Evolutionary conservation across 495 filamentous ascomycete genomes (phyloP).

Genomic region (Annulohypoxylon stygium): DNA sequence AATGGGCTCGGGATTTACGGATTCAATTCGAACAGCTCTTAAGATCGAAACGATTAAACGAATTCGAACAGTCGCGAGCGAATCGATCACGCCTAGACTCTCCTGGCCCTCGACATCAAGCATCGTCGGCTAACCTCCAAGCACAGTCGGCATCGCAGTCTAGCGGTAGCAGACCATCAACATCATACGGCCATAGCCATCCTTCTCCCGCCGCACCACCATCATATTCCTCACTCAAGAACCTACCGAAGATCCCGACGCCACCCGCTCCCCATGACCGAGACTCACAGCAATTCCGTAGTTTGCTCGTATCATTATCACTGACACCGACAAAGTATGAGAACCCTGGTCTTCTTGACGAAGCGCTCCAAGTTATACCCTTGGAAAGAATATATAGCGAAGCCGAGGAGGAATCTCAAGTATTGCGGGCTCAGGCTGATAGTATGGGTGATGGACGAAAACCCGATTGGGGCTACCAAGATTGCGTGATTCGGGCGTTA

Average conservation of each 20-base stretch:
- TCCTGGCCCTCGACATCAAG: conserved; percentile 53
- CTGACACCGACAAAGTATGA: conserved; percentile 92
- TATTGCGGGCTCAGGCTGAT: conserved; percentile 86
- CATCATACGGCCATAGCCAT: conserved; percentile 50
- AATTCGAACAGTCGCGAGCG: conserved; percentile 71
- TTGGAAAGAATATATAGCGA: conserved; percentile 93
- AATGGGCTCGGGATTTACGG: conserved; percentile 66
- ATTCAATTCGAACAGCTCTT: conserved; percentile 82
- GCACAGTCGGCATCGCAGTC: conserved; percentile 55
- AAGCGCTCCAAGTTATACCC: conserved; percentile 87
- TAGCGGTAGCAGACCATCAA: conserved; percentile 54
- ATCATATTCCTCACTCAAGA: conserved; percentile 75
- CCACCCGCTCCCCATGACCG: conserved; percentile 76
- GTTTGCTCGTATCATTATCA: conserved; percentile 83
- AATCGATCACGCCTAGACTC: conserved; percentile 51
- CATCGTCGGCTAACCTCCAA: conserved; percentile 59
- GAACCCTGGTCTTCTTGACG: conserved; percentile 95
- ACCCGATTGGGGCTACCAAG: conserved; percentile 97
- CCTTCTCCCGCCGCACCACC: conserved; percentile 61
- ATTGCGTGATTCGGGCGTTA: conserved; percentile 93
- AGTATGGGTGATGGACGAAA: conserved; percentile 81
- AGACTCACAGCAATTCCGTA: conserved; percentile 83
- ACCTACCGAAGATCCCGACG: conserved; percentile 83
- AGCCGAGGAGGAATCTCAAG: conserved; percentile 91
- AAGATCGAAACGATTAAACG: conserved; percentile 81